A percentile compares a stretch with the other conserved stretches of the same genome.
Evolutionary conservation across 306 rosid genomes (phyloP).

Genomic region (Cucurbita moschata): DNA sequence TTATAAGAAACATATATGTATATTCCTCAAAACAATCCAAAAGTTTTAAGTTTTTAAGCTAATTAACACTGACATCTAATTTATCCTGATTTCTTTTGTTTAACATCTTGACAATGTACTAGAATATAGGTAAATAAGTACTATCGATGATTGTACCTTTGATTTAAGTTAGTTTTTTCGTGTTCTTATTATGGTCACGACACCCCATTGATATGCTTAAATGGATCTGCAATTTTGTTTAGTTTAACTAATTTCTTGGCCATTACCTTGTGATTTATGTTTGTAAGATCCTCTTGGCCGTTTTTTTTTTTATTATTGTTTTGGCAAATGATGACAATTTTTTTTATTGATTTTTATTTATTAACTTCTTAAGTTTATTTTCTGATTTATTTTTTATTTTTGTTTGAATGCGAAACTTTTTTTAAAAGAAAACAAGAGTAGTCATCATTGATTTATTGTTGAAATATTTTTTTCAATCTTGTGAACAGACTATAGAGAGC

Average conservation of each 20-base stretch:
- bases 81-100: not conserved
- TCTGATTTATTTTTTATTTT: not conserved
- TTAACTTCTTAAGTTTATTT: not conserved
- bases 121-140: not conserved
- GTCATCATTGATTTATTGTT: not conserved
- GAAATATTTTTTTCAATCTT: constrained; percentile 10
- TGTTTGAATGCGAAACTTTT: not conserved
- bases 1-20: not conserved
- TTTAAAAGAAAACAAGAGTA: not conserved
- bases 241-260: not conserved
- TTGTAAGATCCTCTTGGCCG: not conserved
- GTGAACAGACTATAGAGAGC: constrained; percentile 81
- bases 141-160: not conserved
- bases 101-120: not conserved
- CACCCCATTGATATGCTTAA: not conserved
- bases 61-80: not conserved
- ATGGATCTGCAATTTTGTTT: not conserved
- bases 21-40: not conserved
- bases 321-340: not conserved
- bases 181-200: not conserved
- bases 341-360: not conserved
- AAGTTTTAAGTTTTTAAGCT: not conserved
- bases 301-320: not conserved
- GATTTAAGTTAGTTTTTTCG: not conserved
- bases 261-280: not conserved